Percentiles rank a stretch among this genome's conserved stretches.
These are phyloP conservation scores for Acer negundo DNA, from an alignment of 345 rosid species.

Conservation along the genomic window DNA sequence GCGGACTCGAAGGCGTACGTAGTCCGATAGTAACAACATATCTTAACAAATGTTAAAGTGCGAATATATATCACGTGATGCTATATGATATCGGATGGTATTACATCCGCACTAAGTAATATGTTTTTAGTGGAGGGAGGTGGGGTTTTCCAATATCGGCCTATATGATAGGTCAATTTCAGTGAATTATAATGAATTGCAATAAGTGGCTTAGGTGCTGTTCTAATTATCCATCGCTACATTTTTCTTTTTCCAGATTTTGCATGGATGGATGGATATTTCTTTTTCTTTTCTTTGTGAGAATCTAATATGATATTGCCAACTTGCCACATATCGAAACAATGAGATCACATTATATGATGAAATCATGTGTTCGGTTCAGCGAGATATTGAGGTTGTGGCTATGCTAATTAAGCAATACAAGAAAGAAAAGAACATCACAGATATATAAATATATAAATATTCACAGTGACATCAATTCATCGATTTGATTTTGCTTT, in stretches of 20 bases:
- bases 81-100: too few species aligned
- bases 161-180: neutral
- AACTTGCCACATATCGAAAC: neutral
- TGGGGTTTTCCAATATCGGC: neutral
- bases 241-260: neutral
- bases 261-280: too few species aligned
- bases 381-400: neutral
- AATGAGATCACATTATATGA: neutral
- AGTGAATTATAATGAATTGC: neutral
- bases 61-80: too few species aligned
- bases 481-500: neutral
- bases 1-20: too few species aligned
- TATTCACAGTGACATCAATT: neutral
- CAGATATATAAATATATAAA: neutral
- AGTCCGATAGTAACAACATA: neutral
- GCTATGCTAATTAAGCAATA: neutral
- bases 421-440: neutral
- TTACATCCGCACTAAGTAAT: too few species aligned
- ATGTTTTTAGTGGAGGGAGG: neutral
- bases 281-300: neutral
- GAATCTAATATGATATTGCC: neutral
- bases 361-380: neutral
- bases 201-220: neutral
- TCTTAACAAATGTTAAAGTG: neutral
- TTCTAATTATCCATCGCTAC: neutral